Conservation (phyloP, 2,329 filamentous ascomycete species). For the Alternaria incomplexa region DNA sequence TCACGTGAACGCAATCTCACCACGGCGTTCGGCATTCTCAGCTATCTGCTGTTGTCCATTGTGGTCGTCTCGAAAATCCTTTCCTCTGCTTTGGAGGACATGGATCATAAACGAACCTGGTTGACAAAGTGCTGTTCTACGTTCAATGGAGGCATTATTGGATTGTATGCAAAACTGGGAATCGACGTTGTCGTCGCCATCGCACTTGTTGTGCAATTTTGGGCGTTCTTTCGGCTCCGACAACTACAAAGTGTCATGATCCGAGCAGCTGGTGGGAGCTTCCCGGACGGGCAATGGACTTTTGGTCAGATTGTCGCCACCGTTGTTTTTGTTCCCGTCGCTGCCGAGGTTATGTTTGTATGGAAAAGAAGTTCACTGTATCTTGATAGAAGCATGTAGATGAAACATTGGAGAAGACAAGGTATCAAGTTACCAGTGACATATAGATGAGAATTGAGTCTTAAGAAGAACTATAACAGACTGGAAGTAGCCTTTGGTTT, state of each 20-base stretch:
- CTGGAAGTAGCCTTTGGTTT: no score
- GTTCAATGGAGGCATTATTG: background rate
- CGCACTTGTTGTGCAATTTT: slow-evolving; percentile 18
- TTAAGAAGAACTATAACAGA: background rate
- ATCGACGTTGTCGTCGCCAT: background rate
- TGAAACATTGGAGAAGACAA: background rate
- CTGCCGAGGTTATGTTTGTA: slow-evolving; percentile 8
- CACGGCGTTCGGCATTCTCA: slow-evolving; percentile 6
- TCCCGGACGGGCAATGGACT: slow-evolving; percentile 21
- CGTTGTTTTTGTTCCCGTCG: slow-evolving; percentile 26
- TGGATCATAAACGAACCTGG: background rate
- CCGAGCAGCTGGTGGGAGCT: slow-evolving; percentile 12
- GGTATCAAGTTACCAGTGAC: background rate
- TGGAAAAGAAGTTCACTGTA: background rate
- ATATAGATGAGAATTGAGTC: background rate
- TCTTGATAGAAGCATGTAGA: background rate
- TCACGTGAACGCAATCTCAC: background rate
- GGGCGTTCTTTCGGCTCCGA: slow-evolving; percentile 25
- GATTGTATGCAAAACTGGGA: background rate
- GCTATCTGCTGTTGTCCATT: slow-evolving; percentile 12
- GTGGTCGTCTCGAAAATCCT: slow-evolving; percentile 11
- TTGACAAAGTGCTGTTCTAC: background rate
- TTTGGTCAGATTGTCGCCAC: slow-evolving; percentile 30
- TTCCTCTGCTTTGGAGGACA: background rate
- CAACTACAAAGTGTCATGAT: slow-evolving; percentile 22